Evolutionary conservation across 1,284 basidiomycete genomes (phyloP), one percentile per base, ranked within the genome.

Genomic region (Somion occarium): DNA sequence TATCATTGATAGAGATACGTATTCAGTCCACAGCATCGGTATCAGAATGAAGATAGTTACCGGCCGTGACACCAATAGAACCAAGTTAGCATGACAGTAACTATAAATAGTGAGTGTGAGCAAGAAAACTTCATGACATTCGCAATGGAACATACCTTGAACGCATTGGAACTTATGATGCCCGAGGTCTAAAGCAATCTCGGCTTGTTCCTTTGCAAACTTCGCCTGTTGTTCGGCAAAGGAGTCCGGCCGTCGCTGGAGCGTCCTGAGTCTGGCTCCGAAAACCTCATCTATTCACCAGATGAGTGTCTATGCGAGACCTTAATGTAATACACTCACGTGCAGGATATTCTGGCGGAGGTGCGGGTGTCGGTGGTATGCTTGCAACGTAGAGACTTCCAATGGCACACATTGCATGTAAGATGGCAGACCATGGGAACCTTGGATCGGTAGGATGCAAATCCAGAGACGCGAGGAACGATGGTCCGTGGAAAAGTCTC

Each of bases 351-450:
- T 67, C 64, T 23, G 64, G 62, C 1, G 64, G 69, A 19, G 73
- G 73, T 53, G 77, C 66, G 26, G 75, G 80, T 50, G 75, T 79
- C 42, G 73, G 79, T 30, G 73, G 74, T 18, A 82, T 77, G 2
- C 73, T 76, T 11, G 77, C 76, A 2, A 81, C 84, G 56, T 85
- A 88, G 30, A 83, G 69, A 56, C 82, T 83, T 22, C 85, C 83
- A 38, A 85, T 74, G 9, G 87, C 87, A 65, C 86, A 88, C 46
- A 92, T 84, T 4, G 85, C 83, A 63, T 92, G 89, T 2, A 92
- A 71, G 23, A 90, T 64, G 3, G 82, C 75, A 2, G 73, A 59
- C 22, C 76, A 75, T 3, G 89, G 89, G 59, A 90, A 92, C 50
- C 81, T 78, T 1, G 80, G 75, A 59, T 89, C 84, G n/a, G 71